Base-by-base conservation (phyloP, 2,329 filamentous ascomycete genomes). In the Rachicladosporium sp. region DNA sequence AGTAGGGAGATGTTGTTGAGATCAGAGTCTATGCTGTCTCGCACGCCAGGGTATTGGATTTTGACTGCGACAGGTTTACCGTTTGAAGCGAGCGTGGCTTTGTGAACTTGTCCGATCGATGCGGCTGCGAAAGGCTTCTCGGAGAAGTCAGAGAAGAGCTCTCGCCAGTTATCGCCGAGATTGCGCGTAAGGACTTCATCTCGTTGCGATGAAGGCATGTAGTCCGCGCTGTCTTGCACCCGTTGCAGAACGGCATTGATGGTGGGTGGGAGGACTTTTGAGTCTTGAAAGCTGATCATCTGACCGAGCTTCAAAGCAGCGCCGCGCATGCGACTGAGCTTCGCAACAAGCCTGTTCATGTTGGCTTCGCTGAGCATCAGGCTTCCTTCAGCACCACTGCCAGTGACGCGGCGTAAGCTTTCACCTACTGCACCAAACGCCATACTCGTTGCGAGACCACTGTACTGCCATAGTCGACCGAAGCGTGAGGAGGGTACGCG, bases 201-300 rank as follows among this genome's bases (percentile, higher is more conserved):
- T 8, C 91, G 80, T 60, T 98, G 91, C 59, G 80, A 94, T 2
- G 85, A 74, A 1, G 91, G 91, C 91, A 98, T 98, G 61, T 96
- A 98, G 61, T 98, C 89, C 31, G 91, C 91, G 41, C 85, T 80
- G 59, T 98, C 91, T 58, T 98, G 91, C 0, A 98, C 91, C 4
- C 93, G 79, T 57, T 94, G 87, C 9, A 98, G 67, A 2, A 98
- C 86, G 53, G 89, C 76, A 49, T 93, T 85, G 36, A 98, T 87
- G 1, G 84, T 76, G 1, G 74, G 76, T 0, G 91, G 91, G 7
- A 98, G 74, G 78, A 95, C 87, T 61, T 94, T 96, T 30, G 85
- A 78, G 63, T 98, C 91, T 67, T 98, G 91, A 56, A 98, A 91
- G 59, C 87, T 95, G 70, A 98, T 82, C 82, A 96, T 91, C 66